Conservation (phyloP, 805 yeast genomes). For the Cyberlindnera samutprakarnensis region DNA sequence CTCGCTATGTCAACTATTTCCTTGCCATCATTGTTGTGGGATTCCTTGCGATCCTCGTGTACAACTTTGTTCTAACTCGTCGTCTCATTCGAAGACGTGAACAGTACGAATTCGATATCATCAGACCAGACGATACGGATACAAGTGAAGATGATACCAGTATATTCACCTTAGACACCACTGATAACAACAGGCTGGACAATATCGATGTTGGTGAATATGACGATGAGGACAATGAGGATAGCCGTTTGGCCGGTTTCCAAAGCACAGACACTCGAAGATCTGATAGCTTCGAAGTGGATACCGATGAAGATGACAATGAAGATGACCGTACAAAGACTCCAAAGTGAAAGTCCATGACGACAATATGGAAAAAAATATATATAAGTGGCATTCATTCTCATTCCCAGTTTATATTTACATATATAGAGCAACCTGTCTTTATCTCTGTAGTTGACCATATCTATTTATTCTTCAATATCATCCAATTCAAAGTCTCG, state of each 20-base stretch:
- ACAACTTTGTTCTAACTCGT: constrained; percentile 30
- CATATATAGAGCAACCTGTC: too few species aligned
- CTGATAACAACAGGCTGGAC: constrained; percentile 55
- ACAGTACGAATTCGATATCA: constrained; percentile 25
- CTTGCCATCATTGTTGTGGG: constrained; percentile 54
- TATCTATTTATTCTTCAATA: constrained; percentile 1
- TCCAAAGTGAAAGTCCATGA: too few species aligned
- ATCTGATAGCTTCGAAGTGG: constrained; percentile 18
- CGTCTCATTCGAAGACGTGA: constrained; percentile 36
- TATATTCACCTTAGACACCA: constrained; percentile 1
- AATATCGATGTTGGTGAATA: constrained; percentile 4
- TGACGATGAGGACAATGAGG: constrained; percentile 1
- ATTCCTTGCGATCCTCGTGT: constrained; percentile 36
- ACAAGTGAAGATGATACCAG: constrained; percentile 29
- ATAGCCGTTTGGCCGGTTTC: too few species aligned
- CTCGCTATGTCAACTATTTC: constrained; percentile 56
- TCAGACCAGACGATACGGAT: constrained; percentile 48
- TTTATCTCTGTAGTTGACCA: too few species aligned
- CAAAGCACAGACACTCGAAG: too few species aligned
- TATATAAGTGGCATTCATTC: too few species aligned
- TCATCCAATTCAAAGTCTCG: constrained; percentile 3
- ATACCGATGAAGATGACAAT: constrained; percentile 15
- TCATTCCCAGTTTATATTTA: too few species aligned
- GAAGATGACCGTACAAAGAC: neutral
- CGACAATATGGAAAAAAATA: neutral